Base-by-base conservation (phyloP, 1,139 yeast species). In the Zygosaccharomyces sapae region DNA sequence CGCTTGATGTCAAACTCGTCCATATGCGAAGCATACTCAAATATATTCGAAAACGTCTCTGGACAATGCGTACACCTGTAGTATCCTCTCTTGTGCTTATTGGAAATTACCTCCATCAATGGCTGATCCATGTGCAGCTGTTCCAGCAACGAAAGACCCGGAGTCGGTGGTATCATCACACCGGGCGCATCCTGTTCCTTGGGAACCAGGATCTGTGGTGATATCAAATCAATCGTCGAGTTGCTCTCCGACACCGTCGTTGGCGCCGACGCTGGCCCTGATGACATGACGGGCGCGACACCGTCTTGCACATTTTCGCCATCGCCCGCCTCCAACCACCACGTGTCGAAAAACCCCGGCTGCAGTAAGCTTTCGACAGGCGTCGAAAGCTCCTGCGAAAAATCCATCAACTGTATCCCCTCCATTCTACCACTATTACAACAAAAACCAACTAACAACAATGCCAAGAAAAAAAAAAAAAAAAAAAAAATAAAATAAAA, bases 41-140 rank as follows among this genome's bases (percentile, higher is more conserved):
- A 58, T 20, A 77, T 58, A 16, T 71, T 70, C 6, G 68, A 51
- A 58, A 75, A 79, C 29, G 65, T 65, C 13, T 60, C 57, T 0
- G 70, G 55, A 53, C 84, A 79, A 55, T 79, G 83, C 3, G 76
- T 63, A 61, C 85, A 79, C 44, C 72, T 67, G 57, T 73, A 77
- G 25, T 68, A 62, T 0, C 81, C 81, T 53, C 77, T 73, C 57
- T 77, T 77, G 49, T 65, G 69, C 16, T 58, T 66, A 19, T 55
- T 56, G 5, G 55, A 41, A 3, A 68, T 56, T 9, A 58, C 58
- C 2, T 56, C 50, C 61, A 55, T 52, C 30, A 63, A 49, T 6
- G 54, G 54, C 36, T 48, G 24, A 27, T 49, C 52, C 47, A 44
- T 41, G 10, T 46, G 46, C 20, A 46, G 35, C 29, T 46, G 52